Base-by-base conservation (phyloP, 495 filamentous ascomycete genomes). In the Sphaerosporella brunnea region DNA sequence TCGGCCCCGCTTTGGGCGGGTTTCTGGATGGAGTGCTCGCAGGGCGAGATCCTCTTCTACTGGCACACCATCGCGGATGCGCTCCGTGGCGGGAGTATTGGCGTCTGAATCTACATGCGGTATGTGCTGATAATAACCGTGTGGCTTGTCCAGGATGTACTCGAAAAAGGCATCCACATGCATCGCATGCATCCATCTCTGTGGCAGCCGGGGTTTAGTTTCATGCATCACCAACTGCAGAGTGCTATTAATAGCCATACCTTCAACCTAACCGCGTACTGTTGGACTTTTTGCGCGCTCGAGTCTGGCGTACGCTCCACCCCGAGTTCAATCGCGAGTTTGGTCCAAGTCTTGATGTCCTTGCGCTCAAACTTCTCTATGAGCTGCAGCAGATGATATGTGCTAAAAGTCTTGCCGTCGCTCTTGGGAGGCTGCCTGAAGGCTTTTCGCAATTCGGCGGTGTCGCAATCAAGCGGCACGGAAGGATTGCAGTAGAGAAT, bases 131-230 rank as follows among this genome's bases (percentile, higher is more conserved):
- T 80, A 93, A 62, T 97, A 97, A 0, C 71, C 53, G 63, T 93
- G 85, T 13, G 72, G 69, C 45, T 88, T 85, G 26, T 77, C 75
- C 26, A 87, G 69, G 9, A 90, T 73, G 60, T 83, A 95, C 56
- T 93, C 85, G 61, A 95, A 95, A 61, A 95, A 97, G 15, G 87
- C 82, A 69, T 95, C 86, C 18, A 97, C 74, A 60, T 95, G 90
- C 83, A 93, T 93, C 0, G 90, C 88, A 58, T 83, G 84, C 83
- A 97, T 90, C 90, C 90, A 97, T 49, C 90, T 75, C 82, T 94
- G 50, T 51, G 35, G 4, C 18, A 7, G 16, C 39, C 39, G 39
- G 5, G 36, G 16, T 9, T 43, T 43, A 43, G 39, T 43, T 13
- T 8, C 4, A 43, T 20, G 18, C 8, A 37, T 37, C 18, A 15